Conservation (phyloP, 805 yeast species). For the Barnettozyma pratensis region DNA sequence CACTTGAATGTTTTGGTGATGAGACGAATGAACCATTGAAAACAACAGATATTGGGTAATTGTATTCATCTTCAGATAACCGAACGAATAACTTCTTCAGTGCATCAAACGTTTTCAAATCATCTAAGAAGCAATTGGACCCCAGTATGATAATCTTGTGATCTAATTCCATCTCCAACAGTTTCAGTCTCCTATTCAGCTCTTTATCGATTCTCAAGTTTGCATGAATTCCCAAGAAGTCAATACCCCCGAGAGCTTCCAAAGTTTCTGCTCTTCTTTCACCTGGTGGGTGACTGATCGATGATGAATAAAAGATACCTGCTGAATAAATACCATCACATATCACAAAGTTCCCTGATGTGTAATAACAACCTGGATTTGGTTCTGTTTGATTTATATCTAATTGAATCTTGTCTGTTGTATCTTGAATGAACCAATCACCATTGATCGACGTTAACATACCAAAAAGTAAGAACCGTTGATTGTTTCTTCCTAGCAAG, state of each 20-base stretch:
- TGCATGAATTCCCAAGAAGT: constrained; percentile 51
- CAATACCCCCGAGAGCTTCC: constrained; percentile 74
- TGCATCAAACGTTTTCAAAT: constrained; percentile 52
- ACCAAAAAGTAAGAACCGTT: constrained; percentile 74
- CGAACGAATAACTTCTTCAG: constrained; percentile 55
- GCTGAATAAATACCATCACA: constrained; percentile 82
- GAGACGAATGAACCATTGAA: constrained; percentile 79
- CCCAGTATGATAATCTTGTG: constrained; percentile 73
- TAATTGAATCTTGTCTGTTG: constrained; percentile 60
- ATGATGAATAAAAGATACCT: constrained; percentile 64
- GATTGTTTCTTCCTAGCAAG: constrained; percentile 78
- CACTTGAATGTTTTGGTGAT: constrained; percentile 53
- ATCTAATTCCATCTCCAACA: constrained; percentile 52
- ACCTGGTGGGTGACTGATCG: constrained; percentile 83
- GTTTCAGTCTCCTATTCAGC: constrained; percentile 48
- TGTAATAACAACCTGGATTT: constrained; percentile 58
- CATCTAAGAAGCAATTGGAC: constrained; percentile 64
- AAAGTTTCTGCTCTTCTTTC: constrained; percentile 64
- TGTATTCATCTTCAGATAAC: constrained; percentile 45
- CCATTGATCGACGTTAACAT: constrained; percentile 62
- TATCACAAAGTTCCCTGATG: constrained; percentile 71
- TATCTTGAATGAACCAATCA: constrained; percentile 74
- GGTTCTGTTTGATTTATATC: constrained; percentile 59
- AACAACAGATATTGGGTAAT: constrained; percentile 61
- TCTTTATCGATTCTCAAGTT: constrained; percentile 56